Percentiles rank a stretch among this genome's conserved stretches.
Conservation (phyloP, 2,329 filamentous ascomycete species). For the Curvularia sp. region DNA sequence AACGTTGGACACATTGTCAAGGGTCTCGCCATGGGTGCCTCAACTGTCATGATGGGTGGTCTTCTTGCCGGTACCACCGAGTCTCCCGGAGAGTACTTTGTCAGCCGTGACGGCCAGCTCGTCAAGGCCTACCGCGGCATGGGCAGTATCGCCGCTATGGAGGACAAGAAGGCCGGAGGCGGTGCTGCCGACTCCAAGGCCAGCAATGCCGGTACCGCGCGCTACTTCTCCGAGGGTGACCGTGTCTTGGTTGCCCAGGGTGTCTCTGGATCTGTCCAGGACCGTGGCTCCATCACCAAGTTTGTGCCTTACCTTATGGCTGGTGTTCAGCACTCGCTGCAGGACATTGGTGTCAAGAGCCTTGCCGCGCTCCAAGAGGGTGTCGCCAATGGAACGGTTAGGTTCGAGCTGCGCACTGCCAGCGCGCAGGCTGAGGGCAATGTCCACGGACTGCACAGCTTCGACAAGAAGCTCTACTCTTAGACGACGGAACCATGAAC, state of each 20-base stretch:
- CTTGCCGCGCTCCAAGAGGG: slow-evolving; percentile 76
- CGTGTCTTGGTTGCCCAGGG: slow-evolving; percentile 94
- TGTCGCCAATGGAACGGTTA: slow-evolving; percentile 75
- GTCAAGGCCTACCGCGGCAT: slow-evolving; percentile 99
- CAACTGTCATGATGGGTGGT: slow-evolving; percentile 99
- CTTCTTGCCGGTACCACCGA: slow-evolving; percentile 96
- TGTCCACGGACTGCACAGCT: slow-evolving; percentile 95
- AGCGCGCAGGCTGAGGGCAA: slow-evolving; percentile 96
- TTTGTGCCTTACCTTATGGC: slow-evolving; percentile 96
- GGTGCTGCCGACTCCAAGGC: slow-evolving; percentile 72
- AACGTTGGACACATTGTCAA: slow-evolving; percentile 99
- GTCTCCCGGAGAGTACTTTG: slow-evolving; percentile 95
- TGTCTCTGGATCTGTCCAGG: slow-evolving; percentile 84
- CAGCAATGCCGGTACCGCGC: slow-evolving; percentile 92
- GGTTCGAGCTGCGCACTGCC: slow-evolving; percentile 93
- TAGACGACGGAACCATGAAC: slow-evolving; percentile 52
- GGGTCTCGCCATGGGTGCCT: slow-evolving; percentile 91
- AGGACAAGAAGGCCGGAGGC: slow-evolving; percentile 92
- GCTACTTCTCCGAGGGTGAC: slow-evolving; percentile 98
- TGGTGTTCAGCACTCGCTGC: slow-evolving; percentile 95
- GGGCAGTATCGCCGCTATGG: slow-evolving; percentile 99
- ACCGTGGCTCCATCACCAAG: slow-evolving; percentile 86
- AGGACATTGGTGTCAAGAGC: slow-evolving; percentile 90
- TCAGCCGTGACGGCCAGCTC: slow-evolving; percentile 94
- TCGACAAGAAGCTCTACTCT: slow-evolving; percentile 99